Conservation (phyloP, 2,329 filamentous ascomycete species). For the Penicillium sp. region DNA sequence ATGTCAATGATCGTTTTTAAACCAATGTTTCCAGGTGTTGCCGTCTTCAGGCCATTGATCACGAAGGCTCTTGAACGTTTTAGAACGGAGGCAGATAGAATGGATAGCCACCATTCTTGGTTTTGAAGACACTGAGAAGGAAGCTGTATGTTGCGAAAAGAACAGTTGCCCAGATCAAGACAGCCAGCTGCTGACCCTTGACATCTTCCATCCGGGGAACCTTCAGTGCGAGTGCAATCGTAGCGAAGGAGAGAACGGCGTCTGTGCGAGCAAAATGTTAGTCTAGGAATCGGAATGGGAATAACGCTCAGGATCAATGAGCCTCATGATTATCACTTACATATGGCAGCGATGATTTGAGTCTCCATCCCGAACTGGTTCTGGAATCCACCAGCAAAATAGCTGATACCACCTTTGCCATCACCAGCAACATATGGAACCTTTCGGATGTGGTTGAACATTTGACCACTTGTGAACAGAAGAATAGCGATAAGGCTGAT, state of each 20-base stretch:
- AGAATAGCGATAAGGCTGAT: constrained; percentile 84
- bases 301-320: background rate
- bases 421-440: constrained; percentile 88
- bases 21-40: background rate
- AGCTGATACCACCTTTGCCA: constrained; percentile 79
- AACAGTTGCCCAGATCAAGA: constrained; percentile 74
- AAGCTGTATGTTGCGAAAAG: constrained; percentile 88
- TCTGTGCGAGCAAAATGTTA: constrained; percentile 47
- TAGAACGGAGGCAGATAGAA: constrained; percentile 91
- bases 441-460: constrained; percentile 99
- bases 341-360: constrained; percentile 89
- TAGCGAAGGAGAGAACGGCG: constrained; percentile 79
- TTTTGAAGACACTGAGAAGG: constrained; percentile 85
- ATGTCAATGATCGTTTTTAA: background rate
- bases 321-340: constrained; percentile 57
- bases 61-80: constrained; percentile 55
- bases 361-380: constrained; percentile 93
- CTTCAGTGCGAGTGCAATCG: constrained; percentile 87
- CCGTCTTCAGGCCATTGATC: background rate
- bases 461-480: constrained; percentile 92
- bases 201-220: constrained; percentile 81
- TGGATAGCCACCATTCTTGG: constrained; percentile 93
- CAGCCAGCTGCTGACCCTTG: constrained; percentile 74
- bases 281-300: constrained; percentile 13
- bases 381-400: constrained; percentile 89